Evolutionary conservation across 2,329 filamentous ascomycete genomes (phyloP).

Genomic region (Aspergillus quadricinctus): DNA sequence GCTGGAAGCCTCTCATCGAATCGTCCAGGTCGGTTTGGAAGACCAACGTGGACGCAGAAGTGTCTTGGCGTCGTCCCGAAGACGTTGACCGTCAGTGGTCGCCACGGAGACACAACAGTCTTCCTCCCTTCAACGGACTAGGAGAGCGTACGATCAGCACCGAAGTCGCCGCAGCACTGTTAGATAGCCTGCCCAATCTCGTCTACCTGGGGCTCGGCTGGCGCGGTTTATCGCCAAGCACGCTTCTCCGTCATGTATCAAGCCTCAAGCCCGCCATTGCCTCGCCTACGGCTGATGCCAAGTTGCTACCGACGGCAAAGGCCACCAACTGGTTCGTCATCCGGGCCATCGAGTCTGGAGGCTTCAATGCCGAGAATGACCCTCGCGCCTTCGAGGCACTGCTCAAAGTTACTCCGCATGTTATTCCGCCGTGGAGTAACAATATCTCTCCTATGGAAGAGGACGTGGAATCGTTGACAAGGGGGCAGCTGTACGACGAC

Average conservation of each 20-base stretch:
- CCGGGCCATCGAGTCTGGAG: conserved; percentile 50
- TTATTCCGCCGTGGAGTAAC: conserved; percentile 31
- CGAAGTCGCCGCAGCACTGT: conserved; percentile 54
- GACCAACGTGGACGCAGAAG: conserved; percentile 33
- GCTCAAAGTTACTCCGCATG: conserved; percentile 28
- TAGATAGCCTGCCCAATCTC: conserved; percentile 49
- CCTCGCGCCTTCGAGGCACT: conserved; percentile 42
- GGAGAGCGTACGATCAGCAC: conserved; percentile 50
- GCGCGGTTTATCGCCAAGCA: conserved; percentile 30
- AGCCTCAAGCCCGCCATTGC: conserved; percentile 17
- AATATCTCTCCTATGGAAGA: conserved; percentile 14
- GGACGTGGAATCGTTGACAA: conserved; percentile 18
- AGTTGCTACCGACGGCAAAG: conserved; percentile 26
- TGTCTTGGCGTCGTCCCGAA: conserved; percentile 33
- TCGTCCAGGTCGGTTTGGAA: conserved; percentile 24
- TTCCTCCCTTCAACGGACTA: conserved; percentile 36
- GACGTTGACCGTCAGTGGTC: conserved; percentile 7
- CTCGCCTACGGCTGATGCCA: conserved; percentile 11
- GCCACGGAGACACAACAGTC: conserved; percentile 13
- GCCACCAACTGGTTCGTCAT: conserved; percentile 38
- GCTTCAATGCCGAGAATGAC: conserved; percentile 42
- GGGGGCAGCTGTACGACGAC: conserved; percentile 29
- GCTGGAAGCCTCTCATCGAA: conserved; percentile 34
- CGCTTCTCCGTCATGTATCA: conserved; percentile 18
- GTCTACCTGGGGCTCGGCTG: conserved; percentile 39